Evolutionary conservation across 1,284 basidiomycete species (phyloP), one percentile per base, ranked within the genome.

Genomic region (Sanghuangporus baumii): DNA sequence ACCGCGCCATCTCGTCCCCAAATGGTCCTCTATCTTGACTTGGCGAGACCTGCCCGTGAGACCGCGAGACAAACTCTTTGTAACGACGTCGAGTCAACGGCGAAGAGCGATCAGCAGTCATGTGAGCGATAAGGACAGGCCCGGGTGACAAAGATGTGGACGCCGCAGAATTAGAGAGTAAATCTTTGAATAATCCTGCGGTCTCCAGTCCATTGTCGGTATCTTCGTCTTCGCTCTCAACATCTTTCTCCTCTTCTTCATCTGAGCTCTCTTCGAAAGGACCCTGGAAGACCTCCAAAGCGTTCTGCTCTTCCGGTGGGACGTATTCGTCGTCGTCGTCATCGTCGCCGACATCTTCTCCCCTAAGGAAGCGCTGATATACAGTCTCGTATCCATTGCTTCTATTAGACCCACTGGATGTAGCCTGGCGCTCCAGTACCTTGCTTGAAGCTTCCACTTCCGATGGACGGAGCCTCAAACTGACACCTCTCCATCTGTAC

Each of bases 281-380:
- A 11, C 66, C 61, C 18, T 62, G 57, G 2, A 46, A 62, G 9
- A 65, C 62, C 14, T 66, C 63, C 55, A 47, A 62, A 9, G 67
- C 36, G 62, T 59, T 38, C 37, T 23, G 12, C 40, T 60, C 46
- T 34, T 66, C 40, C 41, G 54, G 8, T 69, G 76, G 47, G 62
- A 75, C 77, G 51, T 81, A 81, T 26, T 79, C 79, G 7, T 85
- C 85, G 8, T 85, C 85, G 8, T 85, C 85, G 55, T 88, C 87
- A 62, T 89, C 77, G 62, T 79, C 88, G 63, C 81, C 84, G 55
- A 89, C 76, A 36, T 77, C 74, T 65, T 89, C 87, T 14, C 86
- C 88, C 16, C 80, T 75, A 67, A 89, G 73, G 69, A 90, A 90
- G 46, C 81, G 77, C 52, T 73, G 71, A 70, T 89, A 89, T 2